Conservation (phyloP, 23 red algal species). For the Pyropia yezoensis region DNA sequence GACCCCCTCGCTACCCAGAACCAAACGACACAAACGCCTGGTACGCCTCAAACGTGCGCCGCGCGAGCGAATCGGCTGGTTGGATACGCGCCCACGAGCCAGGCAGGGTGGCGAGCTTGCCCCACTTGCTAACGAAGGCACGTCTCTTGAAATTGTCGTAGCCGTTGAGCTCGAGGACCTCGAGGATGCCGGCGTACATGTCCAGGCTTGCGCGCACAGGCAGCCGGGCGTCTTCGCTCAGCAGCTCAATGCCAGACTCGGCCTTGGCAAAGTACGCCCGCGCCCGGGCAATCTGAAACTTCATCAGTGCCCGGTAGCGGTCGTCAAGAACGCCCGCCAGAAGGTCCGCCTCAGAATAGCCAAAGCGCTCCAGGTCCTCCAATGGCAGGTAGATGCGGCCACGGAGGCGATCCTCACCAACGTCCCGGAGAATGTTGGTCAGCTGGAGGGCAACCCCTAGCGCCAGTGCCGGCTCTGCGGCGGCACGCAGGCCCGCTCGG, state of each 20-base stretch:
- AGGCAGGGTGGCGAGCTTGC: constrained; percentile 71
- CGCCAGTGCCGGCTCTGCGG: constrained; percentile 59
- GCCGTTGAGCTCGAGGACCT: constrained; percentile 79
- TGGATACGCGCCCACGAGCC: constrained; percentile 1
- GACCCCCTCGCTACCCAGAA: too few relatives aligned
- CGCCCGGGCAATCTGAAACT: constrained; percentile 90
- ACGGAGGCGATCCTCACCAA: constrained; percentile 87
- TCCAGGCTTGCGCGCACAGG: constrained; percentile 89
- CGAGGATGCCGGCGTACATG: constrained; percentile 88
- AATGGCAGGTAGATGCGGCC: constrained; percentile 90
- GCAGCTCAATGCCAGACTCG: constrained; percentile 52
- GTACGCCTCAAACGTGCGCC: too few relatives aligned
- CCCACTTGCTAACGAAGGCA: constrained; percentile 66
- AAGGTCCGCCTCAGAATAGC: constrained; percentile 73
- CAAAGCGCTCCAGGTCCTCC: constrained; percentile 80
- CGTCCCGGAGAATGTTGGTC: constrained; percentile 94
- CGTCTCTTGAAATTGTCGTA: constrained; percentile 92
- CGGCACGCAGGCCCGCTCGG: constrained; percentile 42
- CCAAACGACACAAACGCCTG: too few relatives aligned
- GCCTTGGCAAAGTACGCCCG: constrained; percentile 70
- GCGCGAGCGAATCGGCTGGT: too few relatives aligned
- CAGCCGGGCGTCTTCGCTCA: constrained; percentile 62
- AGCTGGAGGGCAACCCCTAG: constrained; percentile 86
- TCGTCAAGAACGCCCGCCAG: constrained; percentile 72
- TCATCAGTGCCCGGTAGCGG: constrained; percentile 73